These are phyloP conservation scores for Buxus sempervirens DNA, from an alignment of 164 flowering plant species.

Conservation along the genomic window DNA sequence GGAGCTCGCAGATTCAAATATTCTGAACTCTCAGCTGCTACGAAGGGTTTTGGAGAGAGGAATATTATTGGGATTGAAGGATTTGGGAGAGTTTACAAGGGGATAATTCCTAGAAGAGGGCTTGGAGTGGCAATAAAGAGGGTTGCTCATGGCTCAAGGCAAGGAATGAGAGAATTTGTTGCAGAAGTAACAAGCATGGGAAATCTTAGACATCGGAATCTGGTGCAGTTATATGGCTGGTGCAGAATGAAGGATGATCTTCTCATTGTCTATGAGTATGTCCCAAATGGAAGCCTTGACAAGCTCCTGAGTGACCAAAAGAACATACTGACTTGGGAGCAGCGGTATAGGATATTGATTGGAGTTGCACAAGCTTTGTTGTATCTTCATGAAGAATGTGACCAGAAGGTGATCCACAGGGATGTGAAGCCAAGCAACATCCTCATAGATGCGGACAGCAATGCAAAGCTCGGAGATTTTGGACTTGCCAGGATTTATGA, in stretches of 20 bases:
- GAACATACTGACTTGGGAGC: conserved; percentile 36
- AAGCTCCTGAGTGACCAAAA: conserved; percentile 18
- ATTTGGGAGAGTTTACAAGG: conserved; percentile 49
- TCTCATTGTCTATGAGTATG: conserved; percentile 45
- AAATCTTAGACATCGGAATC: conserved; percentile 42
- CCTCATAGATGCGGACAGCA: conserved; percentile 48
- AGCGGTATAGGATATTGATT: conserved; percentile 34
- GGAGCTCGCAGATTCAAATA: conserved; percentile 48
- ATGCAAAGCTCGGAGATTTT: conserved; percentile 52
- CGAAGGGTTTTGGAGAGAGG: conserved; percentile 37
- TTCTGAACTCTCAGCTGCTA: conserved; percentile 38
- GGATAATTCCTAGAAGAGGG: conserved; percentile 31
- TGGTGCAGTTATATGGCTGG: conserved; percentile 61
- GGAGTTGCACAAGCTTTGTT: conserved; percentile 45
- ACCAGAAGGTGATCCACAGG: conserved; percentile 46
- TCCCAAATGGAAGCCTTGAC: conserved; percentile 56
- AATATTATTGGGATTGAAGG: conserved; percentile 47
- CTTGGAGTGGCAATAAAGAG: conserved; percentile 47
- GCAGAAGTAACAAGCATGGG: conserved; percentile 57
- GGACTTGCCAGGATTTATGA: conserved; percentile 52
- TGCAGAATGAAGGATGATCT: conserved; percentile 47
- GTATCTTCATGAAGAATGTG: conserved; percentile 67
- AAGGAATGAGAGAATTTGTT: conserved; percentile 49
- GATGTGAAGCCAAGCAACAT: conserved; percentile 62
- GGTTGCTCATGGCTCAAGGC: conserved; percentile 31